These are phyloP conservation scores for Clavispora vitiphila DNA, from an alignment of 805 yeast genomes.

Conservation along the genomic window DNA sequence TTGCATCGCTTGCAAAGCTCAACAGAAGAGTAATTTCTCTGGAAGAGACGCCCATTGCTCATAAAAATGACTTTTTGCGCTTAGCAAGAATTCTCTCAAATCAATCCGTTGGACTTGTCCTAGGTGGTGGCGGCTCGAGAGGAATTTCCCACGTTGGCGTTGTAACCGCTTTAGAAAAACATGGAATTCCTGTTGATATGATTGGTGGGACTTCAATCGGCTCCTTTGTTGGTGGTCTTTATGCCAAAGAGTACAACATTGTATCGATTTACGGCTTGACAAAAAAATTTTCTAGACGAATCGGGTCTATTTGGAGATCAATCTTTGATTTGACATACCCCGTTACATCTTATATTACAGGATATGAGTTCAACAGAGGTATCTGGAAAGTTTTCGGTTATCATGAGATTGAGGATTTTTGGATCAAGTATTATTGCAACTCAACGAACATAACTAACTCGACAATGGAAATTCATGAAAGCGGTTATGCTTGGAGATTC, in stretches of 20 bases:
- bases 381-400: conserved; percentile 97
- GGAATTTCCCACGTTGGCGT: conserved; percentile 92
- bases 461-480: conserved; percentile 87
- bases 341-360: conserved; percentile 90
- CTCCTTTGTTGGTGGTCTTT: conserved; percentile 90
- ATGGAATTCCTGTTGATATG: conserved; percentile 89
- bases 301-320: conserved; percentile 83
- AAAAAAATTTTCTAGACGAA: conserved; percentile 77
- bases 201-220: conserved; percentile 98
- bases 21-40: conserved; percentile 18
- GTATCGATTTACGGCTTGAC: conserved; percentile 89
- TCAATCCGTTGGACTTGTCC: conserved; percentile 87
- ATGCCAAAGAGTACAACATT: conserved; percentile 86
- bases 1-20: conserved; percentile 23
- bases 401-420: conserved; percentile 88
- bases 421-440: conserved; percentile 85
- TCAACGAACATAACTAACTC: conserved; percentile 95
- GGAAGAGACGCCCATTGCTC: conserved; percentile 15
- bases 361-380: conserved; percentile 95
- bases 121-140: conserved; percentile 98
- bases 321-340: conserved; percentile 86
- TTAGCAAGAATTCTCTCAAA: conserved; percentile 87
- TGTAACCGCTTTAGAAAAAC: conserved; percentile 82
- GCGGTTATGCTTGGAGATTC: conserved; percentile 94
- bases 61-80: conserved; percentile 72